Base-by-base conservation (phyloP, 139 green algal genomes). In the Zygnema circumcarinatum region DNA sequence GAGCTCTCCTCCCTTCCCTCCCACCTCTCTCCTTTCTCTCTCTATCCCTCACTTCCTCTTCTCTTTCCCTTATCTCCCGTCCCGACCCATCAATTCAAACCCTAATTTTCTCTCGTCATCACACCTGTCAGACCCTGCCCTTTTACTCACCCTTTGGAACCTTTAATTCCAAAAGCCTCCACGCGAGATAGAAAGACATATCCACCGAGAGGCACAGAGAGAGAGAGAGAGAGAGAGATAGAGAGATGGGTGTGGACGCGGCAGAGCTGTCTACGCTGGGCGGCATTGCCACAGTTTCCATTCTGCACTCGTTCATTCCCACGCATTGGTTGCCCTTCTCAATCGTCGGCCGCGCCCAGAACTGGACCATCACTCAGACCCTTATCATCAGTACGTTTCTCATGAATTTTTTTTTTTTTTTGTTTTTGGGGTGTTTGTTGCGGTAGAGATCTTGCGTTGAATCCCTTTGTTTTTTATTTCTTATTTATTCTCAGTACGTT, bases 301-400 rank as follows among this genome's bases (percentile, higher is more conserved):
- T 90, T 1, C 25, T 91, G 52, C 87, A 91, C 74, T 90, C 87
- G 11, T 75, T 91, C 38, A 90, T 91, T 38, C 87, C 87, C n/a
- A 91, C 87, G 41, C 87, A 91, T 68, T 91, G 87, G 87, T 83
- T 91, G 35, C 87, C 87, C 21, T 91, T 90, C 74, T 86, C 68
- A 33, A 74, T 89, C 2, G 87, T 91, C 16, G 87, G 87, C 1
- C 81, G 83, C 32, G 87, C 85, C 1, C 87, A 91, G 38, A 85
- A 90, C 41, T 91, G 87, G 87, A 90, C 67, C 21, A 88, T 91
- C 21, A 42, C 87, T 21, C 87, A 78, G 40, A 91, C 87, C 42
- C 68, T 91, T 1, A 32, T 81, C 11, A 38, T 90, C 21, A 90
- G 86, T 90, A 85, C 76, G 86, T 88, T 33, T 29, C 67, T n/a